Conservation (phyloP, 176 grass and related monocot species). For the Oryza meridionalis region DNA sequence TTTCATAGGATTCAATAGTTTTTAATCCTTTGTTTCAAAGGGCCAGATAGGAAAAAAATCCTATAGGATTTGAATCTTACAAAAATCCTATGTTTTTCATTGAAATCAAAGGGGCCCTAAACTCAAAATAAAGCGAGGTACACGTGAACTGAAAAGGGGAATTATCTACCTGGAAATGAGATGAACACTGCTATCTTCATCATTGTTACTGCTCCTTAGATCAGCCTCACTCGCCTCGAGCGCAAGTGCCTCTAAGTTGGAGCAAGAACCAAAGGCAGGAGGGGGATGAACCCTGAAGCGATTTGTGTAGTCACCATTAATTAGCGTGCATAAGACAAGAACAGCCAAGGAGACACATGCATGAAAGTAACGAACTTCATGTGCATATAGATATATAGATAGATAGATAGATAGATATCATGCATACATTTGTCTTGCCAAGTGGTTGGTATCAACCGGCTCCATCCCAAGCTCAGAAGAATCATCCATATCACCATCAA, state of each 20-base stretch:
- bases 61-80: too few species aligned
- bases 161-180: slow-evolving; percentile 53
- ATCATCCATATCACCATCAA: slow-evolving; percentile 40
- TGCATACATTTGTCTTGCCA: slow-evolving; percentile 34
- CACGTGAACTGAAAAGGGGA: not conserved
- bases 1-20: too few species aligned
- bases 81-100: too few species aligned
- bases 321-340: not conserved
- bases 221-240: slow-evolving; percentile 45
- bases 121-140: not conserved
- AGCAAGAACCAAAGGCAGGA: slow-evolving; percentile 67
- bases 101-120: too few species aligned
- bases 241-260: slow-evolving; percentile 66
- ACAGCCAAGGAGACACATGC: not conserved
- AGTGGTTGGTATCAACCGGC: slow-evolving; percentile 30
- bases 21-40: too few species aligned
- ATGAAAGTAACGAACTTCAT: not conserved
- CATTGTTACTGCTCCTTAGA: slow-evolving; percentile 24
- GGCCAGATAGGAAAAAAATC: too few species aligned
- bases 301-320: slow-evolving; percentile 2
- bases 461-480: slow-evolving; percentile 29
- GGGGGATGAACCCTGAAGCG: slow-evolving; percentile 56
- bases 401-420: too few species aligned
- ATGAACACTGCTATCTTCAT: slow-evolving; percentile 53
- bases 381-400: not conserved